Conservation (phyloP, 768 basidiomycete genomes). For the Zangia roseola region DNA sequence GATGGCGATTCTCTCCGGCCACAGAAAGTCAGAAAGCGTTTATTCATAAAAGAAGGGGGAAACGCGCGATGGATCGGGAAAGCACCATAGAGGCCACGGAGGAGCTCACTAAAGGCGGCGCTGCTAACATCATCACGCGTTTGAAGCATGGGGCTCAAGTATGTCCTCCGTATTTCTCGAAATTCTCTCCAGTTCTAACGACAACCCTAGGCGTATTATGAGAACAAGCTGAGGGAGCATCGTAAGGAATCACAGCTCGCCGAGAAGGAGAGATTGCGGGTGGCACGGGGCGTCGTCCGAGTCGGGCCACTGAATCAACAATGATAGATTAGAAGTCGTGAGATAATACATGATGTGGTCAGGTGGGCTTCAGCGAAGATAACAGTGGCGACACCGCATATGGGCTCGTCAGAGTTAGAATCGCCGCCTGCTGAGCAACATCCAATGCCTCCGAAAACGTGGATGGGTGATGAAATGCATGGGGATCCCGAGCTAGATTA, state of each 20-base stretch:
- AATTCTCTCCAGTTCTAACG: conserved; percentile 1
- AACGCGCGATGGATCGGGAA: conserved; percentile 22
- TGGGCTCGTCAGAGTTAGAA: conserved; percentile 54
- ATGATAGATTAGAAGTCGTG: conserved; percentile 8
- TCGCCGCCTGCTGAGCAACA: conserved; percentile 64
- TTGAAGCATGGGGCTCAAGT: conserved; percentile 77
- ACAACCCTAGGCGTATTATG: conserved; percentile 47
- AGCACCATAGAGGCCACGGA: conserved; percentile 29
- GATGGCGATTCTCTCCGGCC: conserved; percentile 64
- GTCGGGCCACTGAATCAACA: conserved; percentile 52
- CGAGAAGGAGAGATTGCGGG: conserved; percentile 51
- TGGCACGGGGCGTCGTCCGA: conserved; percentile 52
- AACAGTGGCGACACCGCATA: conserved; percentile 66
- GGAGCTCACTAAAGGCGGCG: conserved; percentile 71
- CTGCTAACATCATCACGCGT: conserved; percentile 75
- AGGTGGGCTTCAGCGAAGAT: conserved; percentile 29
- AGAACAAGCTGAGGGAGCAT: conserved; percentile 47
- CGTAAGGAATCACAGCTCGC: conserved; percentile 34
- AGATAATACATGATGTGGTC: neutral
- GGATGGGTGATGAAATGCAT: conserved; percentile 45
- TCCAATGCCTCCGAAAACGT: conserved; percentile 45
- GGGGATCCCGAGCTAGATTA: conserved; percentile 45
- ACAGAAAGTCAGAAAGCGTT: conserved; percentile 58
- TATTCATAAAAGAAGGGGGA: conserved; percentile 51
- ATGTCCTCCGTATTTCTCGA: conserved; percentile 7